phyloP scores from a whole-genome alignment of 2,329 filamentous ascomycete species.

The Mariannaea sp. region DNA sequence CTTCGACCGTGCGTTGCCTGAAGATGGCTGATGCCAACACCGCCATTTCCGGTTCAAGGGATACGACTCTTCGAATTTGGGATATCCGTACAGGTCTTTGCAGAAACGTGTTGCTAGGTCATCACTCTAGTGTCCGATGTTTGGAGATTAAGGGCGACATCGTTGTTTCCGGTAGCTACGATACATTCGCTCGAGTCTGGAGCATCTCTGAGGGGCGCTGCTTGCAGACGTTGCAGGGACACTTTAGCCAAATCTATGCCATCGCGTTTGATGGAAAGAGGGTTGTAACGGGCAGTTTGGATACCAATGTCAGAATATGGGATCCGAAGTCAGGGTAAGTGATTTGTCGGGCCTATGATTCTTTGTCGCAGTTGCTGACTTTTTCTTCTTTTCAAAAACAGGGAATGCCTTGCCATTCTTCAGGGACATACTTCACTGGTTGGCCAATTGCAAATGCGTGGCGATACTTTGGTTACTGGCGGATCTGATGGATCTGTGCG shows the following conservation, averaged over 20 bases:
- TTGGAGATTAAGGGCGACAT: conserved; percentile 95
- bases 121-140: conserved; percentile 94
- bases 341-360: not conserved
- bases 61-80: conserved; percentile 95
- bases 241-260: conserved; percentile 98
- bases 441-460: conserved; percentile 93
- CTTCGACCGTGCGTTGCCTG: conserved; percentile 92
- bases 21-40: conserved; percentile 97
- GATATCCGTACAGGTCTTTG: conserved; percentile 88
- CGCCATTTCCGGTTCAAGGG: conserved; percentile 93
- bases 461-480: conserved; percentile 92
- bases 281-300: conserved; percentile 92
- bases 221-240: conserved; percentile 84
- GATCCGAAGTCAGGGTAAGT: conserved; percentile 83
- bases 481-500: conserved; percentile 95
- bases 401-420: conserved; percentile 84
- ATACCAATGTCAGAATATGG: conserved; percentile 97
- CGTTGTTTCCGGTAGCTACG: conserved; percentile 97
- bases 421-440: conserved; percentile 97
- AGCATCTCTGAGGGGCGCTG: conserved; percentile 95
- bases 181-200: conserved; percentile 96
- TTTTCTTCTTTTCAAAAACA: no score
- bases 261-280: conserved; percentile 95
- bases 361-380: conserved; percentile 39
- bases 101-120: conserved; percentile 88